Evolutionary conservation across 805 yeast genomes (phyloP).

Genomic region (Yarrowia sp.): DNA sequence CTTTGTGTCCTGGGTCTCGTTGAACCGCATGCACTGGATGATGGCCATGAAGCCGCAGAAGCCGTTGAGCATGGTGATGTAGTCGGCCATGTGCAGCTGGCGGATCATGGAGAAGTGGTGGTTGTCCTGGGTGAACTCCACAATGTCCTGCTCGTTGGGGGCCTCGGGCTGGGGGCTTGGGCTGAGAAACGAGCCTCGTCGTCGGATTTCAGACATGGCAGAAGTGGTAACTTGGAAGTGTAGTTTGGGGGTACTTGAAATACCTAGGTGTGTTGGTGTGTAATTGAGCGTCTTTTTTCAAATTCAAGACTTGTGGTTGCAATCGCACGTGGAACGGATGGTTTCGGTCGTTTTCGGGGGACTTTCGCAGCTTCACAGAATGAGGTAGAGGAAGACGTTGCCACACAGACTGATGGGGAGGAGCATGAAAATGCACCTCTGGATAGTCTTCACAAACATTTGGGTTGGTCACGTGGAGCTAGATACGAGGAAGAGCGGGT

Average conservation of each 20-base stretch:
- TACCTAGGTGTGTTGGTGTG: not conserved
- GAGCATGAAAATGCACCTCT: conserved; percentile 20
- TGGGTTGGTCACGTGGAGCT: conserved; percentile 34
- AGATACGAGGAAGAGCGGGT: no score
- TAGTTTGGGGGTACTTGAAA: no score
- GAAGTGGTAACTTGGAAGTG: not conserved
- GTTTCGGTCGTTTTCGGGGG: no score
- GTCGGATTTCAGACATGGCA: conserved; percentile 32
- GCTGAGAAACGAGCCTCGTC: conserved; percentile 39
- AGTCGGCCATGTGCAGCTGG: conserved; percentile 89
- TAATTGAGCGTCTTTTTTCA: not conserved
- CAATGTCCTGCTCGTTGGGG: conserved; percentile 59
- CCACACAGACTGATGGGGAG: conserved; percentile 15
- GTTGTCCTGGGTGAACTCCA: conserved; percentile 78
- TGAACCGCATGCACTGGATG: conserved; percentile 81
- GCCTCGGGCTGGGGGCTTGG: conserved; percentile 44
- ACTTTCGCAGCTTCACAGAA: no score
- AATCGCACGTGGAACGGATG: no score
- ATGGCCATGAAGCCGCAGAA: conserved; percentile 92
- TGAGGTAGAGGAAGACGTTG: not conserved
- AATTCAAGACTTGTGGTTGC: no score
- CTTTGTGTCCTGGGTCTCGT: conserved; percentile 68
- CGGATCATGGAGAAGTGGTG: conserved; percentile 83
- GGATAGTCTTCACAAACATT: conserved; percentile 10
- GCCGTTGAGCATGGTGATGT: conserved; percentile 92